A percentile compares a stretch with the other conserved stretches of the same genome.
phyloP scores from a whole-genome alignment of 495 filamentous ascomycete species.

The Oidiodendron maius region DNA sequence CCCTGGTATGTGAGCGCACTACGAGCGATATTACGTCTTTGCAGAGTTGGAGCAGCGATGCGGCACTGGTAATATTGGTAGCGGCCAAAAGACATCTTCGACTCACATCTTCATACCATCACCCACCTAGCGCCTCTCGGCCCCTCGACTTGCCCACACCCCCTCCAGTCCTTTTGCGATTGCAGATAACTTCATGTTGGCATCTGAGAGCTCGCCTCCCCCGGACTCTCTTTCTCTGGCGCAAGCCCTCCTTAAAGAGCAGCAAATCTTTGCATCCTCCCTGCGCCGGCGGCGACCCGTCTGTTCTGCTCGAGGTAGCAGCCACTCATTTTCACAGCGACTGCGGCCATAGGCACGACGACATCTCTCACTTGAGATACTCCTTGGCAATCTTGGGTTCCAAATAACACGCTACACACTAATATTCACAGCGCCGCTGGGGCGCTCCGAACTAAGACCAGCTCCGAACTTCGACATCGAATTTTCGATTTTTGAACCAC shows the following conservation, averaged over 20 bases:
- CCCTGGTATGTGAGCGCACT: conserved; percentile 15
- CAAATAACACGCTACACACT: conserved; percentile 1
- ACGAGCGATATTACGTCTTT: conserved; percentile 8
- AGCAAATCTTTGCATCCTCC: too few species aligned
- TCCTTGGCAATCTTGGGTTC: not conserved
- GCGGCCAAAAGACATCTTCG: conserved; percentile 7
- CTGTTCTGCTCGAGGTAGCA: too few species aligned
- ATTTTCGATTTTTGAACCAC: not conserved
- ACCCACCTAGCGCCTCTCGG: conserved; percentile 3
- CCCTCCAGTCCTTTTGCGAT: conserved; percentile 5
- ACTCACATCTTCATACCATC: conserved; percentile 12
- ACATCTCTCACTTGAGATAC: not conserved
- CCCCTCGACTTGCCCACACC: conserved; percentile 1
- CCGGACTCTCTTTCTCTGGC: conserved; percentile 9
- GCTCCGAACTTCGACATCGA: conserved; percentile 9
- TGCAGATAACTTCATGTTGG: conserved; percentile 15
- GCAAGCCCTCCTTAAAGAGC: conserved; percentile 15
- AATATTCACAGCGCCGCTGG: not conserved
- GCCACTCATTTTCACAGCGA: not conserved
- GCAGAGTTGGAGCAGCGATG: conserved; percentile 8
- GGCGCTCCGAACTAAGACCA: not conserved
- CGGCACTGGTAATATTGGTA: conserved; percentile 15
- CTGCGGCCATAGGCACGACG: not conserved
- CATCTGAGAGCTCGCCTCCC: conserved; percentile 12
- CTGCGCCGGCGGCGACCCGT: too few species aligned